Evolutionary conservation across 176 grass and related monocot species (phyloP).

Genomic region (Oryza glaberrima): DNA sequence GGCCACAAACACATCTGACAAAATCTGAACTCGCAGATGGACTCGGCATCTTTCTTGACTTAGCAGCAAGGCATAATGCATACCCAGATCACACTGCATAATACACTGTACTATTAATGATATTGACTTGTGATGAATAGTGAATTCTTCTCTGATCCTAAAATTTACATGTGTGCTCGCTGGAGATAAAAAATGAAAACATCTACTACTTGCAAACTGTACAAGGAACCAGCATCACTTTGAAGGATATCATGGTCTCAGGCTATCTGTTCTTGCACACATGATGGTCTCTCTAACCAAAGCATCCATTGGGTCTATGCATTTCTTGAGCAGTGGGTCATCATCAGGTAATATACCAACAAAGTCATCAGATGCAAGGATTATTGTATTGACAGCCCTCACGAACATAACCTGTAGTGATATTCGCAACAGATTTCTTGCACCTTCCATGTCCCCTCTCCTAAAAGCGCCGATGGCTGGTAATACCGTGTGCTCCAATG

Average conservation of each 20-base stretch:
- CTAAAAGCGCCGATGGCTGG: constrained; percentile 59
- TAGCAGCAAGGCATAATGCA: constrained; percentile 26
- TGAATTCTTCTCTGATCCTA: constrained; percentile 24
- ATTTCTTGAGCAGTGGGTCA: constrained; percentile 68
- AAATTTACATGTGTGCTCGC: constrained; percentile 36
- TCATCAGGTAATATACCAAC: constrained; percentile 66
- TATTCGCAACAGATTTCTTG: constrained; percentile 72
- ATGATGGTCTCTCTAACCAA: constrained; percentile 55
- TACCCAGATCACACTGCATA: constrained; percentile 2
- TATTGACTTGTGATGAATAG: constrained; percentile 8
- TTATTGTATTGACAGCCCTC: constrained; percentile 63
- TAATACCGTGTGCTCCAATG: constrained; percentile 68
- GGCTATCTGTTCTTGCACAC: constrained; percentile 36
- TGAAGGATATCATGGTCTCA: constrained; percentile 19
- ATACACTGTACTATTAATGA: constrained; percentile 1
- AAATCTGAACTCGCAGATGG: constrained; percentile 9
- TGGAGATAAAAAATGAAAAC: constrained; percentile 18
- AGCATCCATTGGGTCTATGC: constrained; percentile 73
- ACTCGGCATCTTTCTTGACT: constrained; percentile 34
- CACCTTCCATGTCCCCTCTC: constrained; percentile 74
- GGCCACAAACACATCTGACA: constrained; percentile 22
- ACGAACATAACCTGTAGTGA: constrained; percentile 79
- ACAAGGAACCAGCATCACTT: neutral
- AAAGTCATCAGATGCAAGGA: constrained; percentile 76
- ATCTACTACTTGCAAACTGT: constrained; percentile 18